Conservation (phyloP, 495 filamentous ascomycete genomes). For the Neohortaea acidophila region DNA sequence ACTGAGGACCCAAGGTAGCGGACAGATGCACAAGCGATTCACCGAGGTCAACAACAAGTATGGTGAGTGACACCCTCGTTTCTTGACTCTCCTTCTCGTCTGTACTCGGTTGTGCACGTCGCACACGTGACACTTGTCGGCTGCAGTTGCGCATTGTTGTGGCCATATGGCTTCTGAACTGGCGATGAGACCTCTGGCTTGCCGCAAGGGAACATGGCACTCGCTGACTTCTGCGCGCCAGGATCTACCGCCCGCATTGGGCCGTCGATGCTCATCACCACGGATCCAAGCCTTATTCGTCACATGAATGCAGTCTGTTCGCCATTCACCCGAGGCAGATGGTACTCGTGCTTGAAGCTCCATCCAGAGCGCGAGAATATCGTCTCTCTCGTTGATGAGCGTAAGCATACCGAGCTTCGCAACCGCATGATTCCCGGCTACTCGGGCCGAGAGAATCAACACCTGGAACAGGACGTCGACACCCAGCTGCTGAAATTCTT, state of each 20-base stretch:
- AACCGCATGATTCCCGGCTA: slow-evolving; percentile 31
- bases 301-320: slow-evolving; percentile 28
- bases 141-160: too few relatives aligned
- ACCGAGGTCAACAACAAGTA: slow-evolving; percentile 19
- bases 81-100: too few relatives aligned
- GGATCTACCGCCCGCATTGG: slow-evolving; percentile 32
- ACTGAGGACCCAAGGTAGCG: slow-evolving; percentile 13
- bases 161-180: too few relatives aligned
- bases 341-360: slow-evolving; percentile 31
- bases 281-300: slow-evolving; percentile 30
- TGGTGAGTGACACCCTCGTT: too few relatives aligned
- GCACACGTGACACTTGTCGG: too few relatives aligned
- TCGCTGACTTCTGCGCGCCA: slow-evolving; percentile 9
- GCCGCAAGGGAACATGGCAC: too few relatives aligned
- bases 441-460: slow-evolving; percentile 33
- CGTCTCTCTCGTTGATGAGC: slow-evolving; percentile 27
- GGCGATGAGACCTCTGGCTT: too few relatives aligned
- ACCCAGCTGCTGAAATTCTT: slow-evolving; percentile 27
- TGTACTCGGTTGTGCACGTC: too few relatives aligned
- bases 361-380: slow-evolving; percentile 30
- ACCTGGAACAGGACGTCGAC: slow-evolving; percentile 35
- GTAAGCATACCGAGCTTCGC: slow-evolving; percentile 27
- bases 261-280: slow-evolving; percentile 29
- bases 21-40: slow-evolving; percentile 22
- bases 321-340: slow-evolving; percentile 27